Evolutionary conservation across 2,329 filamentous ascomycete species (phyloP).

Genomic region (Claviceps capensis): DNA sequence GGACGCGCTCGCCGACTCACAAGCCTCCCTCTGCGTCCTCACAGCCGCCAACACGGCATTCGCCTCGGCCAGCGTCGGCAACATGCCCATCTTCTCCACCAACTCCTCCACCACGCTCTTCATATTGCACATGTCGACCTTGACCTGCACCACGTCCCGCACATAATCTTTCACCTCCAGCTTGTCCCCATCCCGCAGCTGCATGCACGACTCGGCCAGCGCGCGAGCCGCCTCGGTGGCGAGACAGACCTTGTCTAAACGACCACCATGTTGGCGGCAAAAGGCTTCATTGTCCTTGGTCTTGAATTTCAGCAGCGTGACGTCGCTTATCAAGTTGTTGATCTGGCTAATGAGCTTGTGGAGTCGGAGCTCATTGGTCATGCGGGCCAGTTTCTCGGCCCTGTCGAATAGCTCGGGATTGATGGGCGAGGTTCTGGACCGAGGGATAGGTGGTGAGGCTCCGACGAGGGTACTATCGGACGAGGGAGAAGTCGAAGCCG

Average conservation of each 20-base stretch:
- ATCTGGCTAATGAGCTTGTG: conserved; percentile 15
- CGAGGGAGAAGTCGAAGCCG: background rate
- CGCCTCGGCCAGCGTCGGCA: conserved; percentile 11
- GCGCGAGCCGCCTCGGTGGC: conserved; percentile 20
- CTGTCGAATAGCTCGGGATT: conserved; percentile 10
- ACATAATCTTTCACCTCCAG: conserved; percentile 1
- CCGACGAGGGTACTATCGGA: background rate
- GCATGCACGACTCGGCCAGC: conserved; percentile 10
- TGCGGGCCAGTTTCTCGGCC: conserved; percentile 21
- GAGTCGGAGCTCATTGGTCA: conserved; percentile 24
- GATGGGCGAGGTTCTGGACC: background rate
- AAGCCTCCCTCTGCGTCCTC: conserved; percentile 1
- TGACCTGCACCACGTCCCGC: conserved; percentile 2
- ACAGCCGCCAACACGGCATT: conserved; percentile 7
- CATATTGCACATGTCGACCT: conserved; percentile 13
- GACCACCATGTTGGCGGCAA: conserved; percentile 15
- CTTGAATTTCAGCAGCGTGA: conserved; percentile 13
- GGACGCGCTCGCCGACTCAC: background rate
- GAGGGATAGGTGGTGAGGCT: background rate
- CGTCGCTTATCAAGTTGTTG: conserved; percentile 17
- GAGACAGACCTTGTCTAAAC: conserved; percentile 15
- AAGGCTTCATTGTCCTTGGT: conserved; percentile 17
- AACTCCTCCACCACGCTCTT: conserved; percentile 12
- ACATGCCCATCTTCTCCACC: conserved; percentile 10
- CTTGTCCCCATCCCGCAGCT: background rate